Base-by-base conservation (phyloP, 169 alveolate species). In the Eimeria sp. region DNA sequence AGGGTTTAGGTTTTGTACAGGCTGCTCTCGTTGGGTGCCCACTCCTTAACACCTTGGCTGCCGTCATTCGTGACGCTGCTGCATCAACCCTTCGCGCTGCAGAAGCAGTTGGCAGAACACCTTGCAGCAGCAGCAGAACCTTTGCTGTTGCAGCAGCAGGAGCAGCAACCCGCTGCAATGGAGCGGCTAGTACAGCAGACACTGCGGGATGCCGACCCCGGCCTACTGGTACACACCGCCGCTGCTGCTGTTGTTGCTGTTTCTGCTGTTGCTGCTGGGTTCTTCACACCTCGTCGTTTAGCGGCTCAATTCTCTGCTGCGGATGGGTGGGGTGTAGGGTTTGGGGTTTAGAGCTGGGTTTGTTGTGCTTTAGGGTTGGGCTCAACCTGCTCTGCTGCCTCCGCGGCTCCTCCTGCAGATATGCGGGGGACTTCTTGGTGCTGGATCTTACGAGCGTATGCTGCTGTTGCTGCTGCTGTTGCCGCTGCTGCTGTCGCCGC, bases 101-200 rank as follows among this genome's bases (percentile, higher is more conserved):
- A 78, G 65, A 45, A 25, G 89, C 89, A 9, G 65, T 70, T 78
- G 57, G 89, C 89, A 43, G 63, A 16, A 45, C 89, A 78, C 89
- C 57, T 78, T 40, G 89, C 89, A 16, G 89, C 40, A 43, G 89
- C 65, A 78, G 89, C 89, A 78, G 65, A 43, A 67, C 89, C 61
- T 27, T 51, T 78, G 89, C 67, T 78, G 89, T 70, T 43, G 70
- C 89, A 78, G 45, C 89, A 16, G 27, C 89, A 78, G 43, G 70
- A 78, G 89, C 70, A 78, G 40, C 89, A 78, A 16, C 65, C 89
- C 9, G 22, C 61, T 7, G 89, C 89, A 43, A 47, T 78, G 89
- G 45, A 78, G 70, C 70, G n/a, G 89, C 89, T 78, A 27, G 89
- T 78, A 18, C 89, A 78, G 89, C 89, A 78, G 67, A 78, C 89